Conservation (phyloP, 495 filamentous ascomycete genomes). For the Neurospora sp. region DNA sequence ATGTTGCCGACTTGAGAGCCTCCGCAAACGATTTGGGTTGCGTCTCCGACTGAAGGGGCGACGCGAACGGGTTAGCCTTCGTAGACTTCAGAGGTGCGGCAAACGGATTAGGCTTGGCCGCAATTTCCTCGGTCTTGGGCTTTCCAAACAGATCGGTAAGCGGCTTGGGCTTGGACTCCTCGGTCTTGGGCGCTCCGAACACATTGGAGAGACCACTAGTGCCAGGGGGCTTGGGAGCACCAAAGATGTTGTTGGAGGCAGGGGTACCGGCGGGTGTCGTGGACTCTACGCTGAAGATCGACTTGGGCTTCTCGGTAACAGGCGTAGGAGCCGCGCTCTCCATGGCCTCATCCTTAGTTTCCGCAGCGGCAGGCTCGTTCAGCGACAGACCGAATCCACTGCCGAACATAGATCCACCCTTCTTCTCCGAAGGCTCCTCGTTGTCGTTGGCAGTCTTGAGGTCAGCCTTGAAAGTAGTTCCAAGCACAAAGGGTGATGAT, state of each 20-base stretch:
- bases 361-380: slow-evolving; percentile 30
- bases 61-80: background rate
- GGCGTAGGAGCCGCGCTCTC: slow-evolving; percentile 29
- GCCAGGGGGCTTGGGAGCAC: slow-evolving; percentile 8
- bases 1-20: background rate
- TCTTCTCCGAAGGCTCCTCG: slow-evolving; percentile 36
- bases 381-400: slow-evolving; percentile 45
- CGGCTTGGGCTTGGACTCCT: slow-evolving; percentile 5
- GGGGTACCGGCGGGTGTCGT: slow-evolving; percentile 49
- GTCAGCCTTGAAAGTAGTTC: slow-evolving; percentile 74
- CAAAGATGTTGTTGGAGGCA: slow-evolving; percentile 29
- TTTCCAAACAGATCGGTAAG: slow-evolving; percentile 3
- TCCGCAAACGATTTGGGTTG: background rate
- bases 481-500: slow-evolving; percentile 57
- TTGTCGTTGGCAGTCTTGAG: slow-evolving; percentile 49
- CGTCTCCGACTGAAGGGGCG: background rate
- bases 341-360: slow-evolving; percentile 53
- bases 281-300: slow-evolving; percentile 30
- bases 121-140: slow-evolving; percentile 18
- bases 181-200: slow-evolving; percentile 2
- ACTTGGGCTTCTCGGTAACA: slow-evolving; percentile 24
- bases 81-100: background rate
- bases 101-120: background rate
- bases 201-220: background rate
- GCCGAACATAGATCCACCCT: slow-evolving; percentile 44